These are phyloP conservation scores for Suillus cothurnatus DNA, from an alignment of 768 basidiomycete species.

Conservation along the genomic window DNA sequence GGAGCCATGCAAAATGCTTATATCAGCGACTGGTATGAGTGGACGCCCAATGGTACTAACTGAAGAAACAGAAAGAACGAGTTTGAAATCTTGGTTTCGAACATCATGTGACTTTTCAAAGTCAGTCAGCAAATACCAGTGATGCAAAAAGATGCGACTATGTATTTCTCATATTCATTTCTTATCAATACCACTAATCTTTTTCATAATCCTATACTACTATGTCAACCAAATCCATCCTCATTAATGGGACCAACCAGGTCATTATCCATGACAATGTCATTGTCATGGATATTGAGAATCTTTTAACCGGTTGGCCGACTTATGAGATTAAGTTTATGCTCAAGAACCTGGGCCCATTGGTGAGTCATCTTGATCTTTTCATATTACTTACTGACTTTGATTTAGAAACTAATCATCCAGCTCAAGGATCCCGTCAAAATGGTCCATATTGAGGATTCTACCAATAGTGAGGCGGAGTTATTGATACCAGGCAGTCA, in stretches of 20 bases:
- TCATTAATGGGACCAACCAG: background rate
- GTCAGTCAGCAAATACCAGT: too few species aligned
- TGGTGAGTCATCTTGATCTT: background rate
- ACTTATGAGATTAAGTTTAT: constrained; percentile 15
- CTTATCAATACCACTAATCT: too few species aligned
- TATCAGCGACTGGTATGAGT: too few species aligned
- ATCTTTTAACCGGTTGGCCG: background rate
- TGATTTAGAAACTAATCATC: background rate
- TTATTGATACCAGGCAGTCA: background rate
- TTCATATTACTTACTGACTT: background rate
- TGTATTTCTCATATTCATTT: too few species aligned
- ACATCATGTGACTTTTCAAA: too few species aligned
- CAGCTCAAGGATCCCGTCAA: background rate
- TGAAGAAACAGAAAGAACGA: too few species aligned
- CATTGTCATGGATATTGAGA: background rate
- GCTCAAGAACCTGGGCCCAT: constrained; percentile 19
- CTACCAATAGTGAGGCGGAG: background rate
- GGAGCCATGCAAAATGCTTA: too few species aligned
- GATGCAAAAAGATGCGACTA: too few species aligned
- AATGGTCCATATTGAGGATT: background rate
- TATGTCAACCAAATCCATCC: constrained; percentile 62
- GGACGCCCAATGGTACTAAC: too few species aligned
- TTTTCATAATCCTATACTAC: too few species aligned
- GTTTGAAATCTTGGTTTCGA: too few species aligned
- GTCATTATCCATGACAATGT: background rate